phyloP scores from a whole-genome alignment of 495 filamentous ascomycete species.

The Aspergillus cristatus region DNA sequence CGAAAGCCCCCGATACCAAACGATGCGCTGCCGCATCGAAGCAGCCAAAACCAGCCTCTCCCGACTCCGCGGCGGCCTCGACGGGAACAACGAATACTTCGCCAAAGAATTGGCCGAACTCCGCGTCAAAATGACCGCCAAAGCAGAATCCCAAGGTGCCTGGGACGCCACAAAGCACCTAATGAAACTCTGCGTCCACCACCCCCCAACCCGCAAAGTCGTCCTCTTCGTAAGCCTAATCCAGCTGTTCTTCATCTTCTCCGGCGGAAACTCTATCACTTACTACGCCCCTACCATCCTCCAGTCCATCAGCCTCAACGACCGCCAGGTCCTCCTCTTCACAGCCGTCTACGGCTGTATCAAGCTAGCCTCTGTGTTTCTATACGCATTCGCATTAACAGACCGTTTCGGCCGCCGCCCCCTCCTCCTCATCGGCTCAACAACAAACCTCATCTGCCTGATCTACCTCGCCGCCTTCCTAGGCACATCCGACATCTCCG shows the following conservation, averaged over 20 bases:
- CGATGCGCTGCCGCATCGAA: slow-evolving; percentile 52
- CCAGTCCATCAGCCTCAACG: slow-evolving; percentile 48
- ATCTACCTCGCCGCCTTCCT: slow-evolving; percentile 14
- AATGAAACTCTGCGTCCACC: slow-evolving; percentile 21
- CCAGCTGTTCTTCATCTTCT: slow-evolving; percentile 58
- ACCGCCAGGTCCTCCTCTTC: slow-evolving; percentile 24
- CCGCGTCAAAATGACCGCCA: slow-evolving; percentile 53
- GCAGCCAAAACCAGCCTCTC: slow-evolving; percentile 56
- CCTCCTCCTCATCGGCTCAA: slow-evolving; percentile 14
- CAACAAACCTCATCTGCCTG: slow-evolving; percentile 12
- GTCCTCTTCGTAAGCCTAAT: slow-evolving; percentile 52
- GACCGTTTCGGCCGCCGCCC: slow-evolving; percentile 16
- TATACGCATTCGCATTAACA: slow-evolving; percentile 16
- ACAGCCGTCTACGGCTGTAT: slow-evolving; percentile 15
- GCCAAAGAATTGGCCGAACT: slow-evolving; percentile 69
- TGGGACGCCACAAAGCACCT: slow-evolving; percentile 6
- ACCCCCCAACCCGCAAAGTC: slow-evolving; percentile 43
- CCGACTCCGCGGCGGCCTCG: slow-evolving; percentile 44
- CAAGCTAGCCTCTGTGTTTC: slow-evolving; percentile 14
- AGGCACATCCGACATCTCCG: slow-evolving; percentile 6
- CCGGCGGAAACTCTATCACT: slow-evolving; percentile 61
- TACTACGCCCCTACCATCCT: slow-evolving; percentile 67
- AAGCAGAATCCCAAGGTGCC: slow-evolving; percentile 27
- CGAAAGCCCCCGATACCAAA: slow-evolving; percentile 65
- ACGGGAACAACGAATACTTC: slow-evolving; percentile 51